A percentile compares a stretch with the other conserved stretches of the same genome.
These are phyloP conservation scores for Vanrija humicola DNA, from an alignment of 1,284 basidiomycete species.

Conservation along the genomic window DNA sequence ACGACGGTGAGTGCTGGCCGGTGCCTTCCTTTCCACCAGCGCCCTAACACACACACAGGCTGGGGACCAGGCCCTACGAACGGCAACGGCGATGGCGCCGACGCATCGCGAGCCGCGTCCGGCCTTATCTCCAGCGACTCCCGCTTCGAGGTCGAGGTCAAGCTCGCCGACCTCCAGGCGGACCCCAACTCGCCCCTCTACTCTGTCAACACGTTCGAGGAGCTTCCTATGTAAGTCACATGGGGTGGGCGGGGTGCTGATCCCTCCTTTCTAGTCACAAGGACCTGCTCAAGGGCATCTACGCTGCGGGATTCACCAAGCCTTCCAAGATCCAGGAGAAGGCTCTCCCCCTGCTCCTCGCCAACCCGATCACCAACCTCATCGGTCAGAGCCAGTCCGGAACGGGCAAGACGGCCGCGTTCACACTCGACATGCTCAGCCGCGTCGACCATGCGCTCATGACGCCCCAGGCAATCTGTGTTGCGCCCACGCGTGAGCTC, in stretches of 20 bases:
- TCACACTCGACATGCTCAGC: constrained; percentile 95
- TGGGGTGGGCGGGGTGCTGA: constrained; percentile 5
- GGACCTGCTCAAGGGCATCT: constrained; percentile 93
- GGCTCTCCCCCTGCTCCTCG: constrained; percentile 84
- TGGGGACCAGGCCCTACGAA: not conserved
- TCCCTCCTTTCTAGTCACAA: constrained; percentile 58
- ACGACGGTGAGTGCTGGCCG: constrained; percentile 5
- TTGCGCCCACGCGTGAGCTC: constrained; percentile 92
- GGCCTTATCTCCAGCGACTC: constrained; percentile 42
- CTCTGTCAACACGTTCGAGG: constrained; percentile 91
- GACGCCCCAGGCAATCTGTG: constrained; percentile 87
- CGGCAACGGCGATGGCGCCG: not conserved
- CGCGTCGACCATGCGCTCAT: constrained; percentile 80
- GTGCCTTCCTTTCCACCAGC: too few species aligned
- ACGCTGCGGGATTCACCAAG: constrained; percentile 93
- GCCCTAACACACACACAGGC: not conserved
- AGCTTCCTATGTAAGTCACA: constrained; percentile 74
- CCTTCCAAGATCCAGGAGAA: constrained; percentile 99
- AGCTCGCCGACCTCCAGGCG: constrained; percentile 92
- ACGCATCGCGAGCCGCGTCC: constrained; percentile 6
- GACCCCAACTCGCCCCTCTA: constrained; percentile 94
- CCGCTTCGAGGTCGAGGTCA: constrained; percentile 64
- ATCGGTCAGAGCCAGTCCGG: constrained; percentile 99
- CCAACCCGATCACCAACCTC: constrained; percentile 96
- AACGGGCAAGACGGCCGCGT: constrained; percentile 98